Evolutionary conservation across 805 yeast genomes (phyloP).

Genomic region (Candida coquimbonensis): DNA sequence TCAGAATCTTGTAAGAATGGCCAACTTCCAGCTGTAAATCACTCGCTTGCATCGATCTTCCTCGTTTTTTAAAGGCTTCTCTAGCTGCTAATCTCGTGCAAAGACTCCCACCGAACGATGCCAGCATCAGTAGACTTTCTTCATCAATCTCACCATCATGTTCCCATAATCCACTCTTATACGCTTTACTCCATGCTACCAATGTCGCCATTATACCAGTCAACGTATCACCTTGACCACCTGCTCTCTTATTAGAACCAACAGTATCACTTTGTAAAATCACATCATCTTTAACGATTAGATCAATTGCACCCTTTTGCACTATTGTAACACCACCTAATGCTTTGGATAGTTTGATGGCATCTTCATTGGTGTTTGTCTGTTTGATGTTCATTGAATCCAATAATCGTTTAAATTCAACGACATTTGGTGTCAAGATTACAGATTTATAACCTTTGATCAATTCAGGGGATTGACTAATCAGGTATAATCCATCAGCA

Average conservation of each 20-base stretch:
- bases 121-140: conserved; percentile 35
- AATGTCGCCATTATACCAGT: conserved; percentile 82
- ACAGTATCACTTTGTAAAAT: conserved; percentile 35
- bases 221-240: conserved; percentile 95
- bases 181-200: conserved; percentile 70
- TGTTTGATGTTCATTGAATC: conserved; percentile 35
- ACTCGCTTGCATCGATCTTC: conserved; percentile 80
- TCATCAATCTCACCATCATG: conserved; percentile 26
- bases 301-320: conserved; percentile 66
- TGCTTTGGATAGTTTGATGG: conserved; percentile 36
- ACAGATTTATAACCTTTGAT: conserved; percentile 51
- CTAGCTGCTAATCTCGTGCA: conserved; percentile 60
- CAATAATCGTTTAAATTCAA: conserved; percentile 69
- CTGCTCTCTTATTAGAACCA: conserved; percentile 79
- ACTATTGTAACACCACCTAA: conserved; percentile 58
- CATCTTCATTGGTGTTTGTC: conserved; percentile 13
- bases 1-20: conserved; percentile 38
- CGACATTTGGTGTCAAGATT: conserved; percentile 82
- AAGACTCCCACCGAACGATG: conserved; percentile 66
- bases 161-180: conserved; percentile 54
- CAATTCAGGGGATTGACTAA: conserved; percentile 51
- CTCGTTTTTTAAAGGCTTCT: conserved; percentile 56
- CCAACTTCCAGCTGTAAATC: conserved; percentile 69
- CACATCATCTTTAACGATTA: conserved; percentile 46
- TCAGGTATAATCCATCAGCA: conserved; percentile 78